A percentile compares a stretch with the other conserved stretches of the same genome.
Evolutionary conservation across 306 rosid species (phyloP).

Genomic region (Gastrolobium villosum): DNA sequence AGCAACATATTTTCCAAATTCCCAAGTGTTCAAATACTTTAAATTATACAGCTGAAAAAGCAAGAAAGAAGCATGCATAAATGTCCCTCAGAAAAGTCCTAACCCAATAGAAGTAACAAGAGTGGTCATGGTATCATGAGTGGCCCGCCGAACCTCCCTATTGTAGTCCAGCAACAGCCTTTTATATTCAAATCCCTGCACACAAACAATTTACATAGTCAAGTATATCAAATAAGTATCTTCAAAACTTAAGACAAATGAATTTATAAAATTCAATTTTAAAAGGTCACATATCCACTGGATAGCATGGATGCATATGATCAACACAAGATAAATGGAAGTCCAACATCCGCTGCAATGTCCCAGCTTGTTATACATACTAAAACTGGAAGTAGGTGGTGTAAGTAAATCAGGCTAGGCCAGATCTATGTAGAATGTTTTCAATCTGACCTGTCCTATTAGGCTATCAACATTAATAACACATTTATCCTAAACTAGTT

Average conservation of each 20-base stretch:
- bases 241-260: slow-evolving; percentile 21
- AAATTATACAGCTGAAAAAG: slow-evolving; percentile 25
- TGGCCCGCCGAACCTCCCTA: slow-evolving; percentile 92
- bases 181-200: slow-evolving; percentile 91
- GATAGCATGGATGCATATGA: slow-evolving; percentile 5
- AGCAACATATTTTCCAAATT: slow-evolving; percentile 33
- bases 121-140: slow-evolving; percentile 88
- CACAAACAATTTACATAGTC: slow-evolving; percentile 39
- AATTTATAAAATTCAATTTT: neutral
- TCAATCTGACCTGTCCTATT: too few relatives aligned
- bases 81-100: slow-evolving; percentile 49
- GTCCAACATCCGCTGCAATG: neutral
- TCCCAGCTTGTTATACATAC: neutral
- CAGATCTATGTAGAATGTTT: too few relatives aligned
- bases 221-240: slow-evolving; percentile 39
- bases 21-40: slow-evolving; percentile 33
- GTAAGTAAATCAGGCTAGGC: too few relatives aligned
- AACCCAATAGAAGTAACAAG: slow-evolving; percentile 81
- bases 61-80: slow-evolving; percentile 46
- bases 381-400: neutral
- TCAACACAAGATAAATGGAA: slow-evolving; percentile 21
- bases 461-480: too few relatives aligned
- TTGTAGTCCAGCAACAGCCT: slow-evolving; percentile 93
- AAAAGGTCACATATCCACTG: slow-evolving; percentile 1
- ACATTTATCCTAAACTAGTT: too few relatives aligned